Evolutionary conservation across 2,329 filamentous ascomycete genomes (phyloP).

Genomic region (Eurotiales sp.): DNA sequence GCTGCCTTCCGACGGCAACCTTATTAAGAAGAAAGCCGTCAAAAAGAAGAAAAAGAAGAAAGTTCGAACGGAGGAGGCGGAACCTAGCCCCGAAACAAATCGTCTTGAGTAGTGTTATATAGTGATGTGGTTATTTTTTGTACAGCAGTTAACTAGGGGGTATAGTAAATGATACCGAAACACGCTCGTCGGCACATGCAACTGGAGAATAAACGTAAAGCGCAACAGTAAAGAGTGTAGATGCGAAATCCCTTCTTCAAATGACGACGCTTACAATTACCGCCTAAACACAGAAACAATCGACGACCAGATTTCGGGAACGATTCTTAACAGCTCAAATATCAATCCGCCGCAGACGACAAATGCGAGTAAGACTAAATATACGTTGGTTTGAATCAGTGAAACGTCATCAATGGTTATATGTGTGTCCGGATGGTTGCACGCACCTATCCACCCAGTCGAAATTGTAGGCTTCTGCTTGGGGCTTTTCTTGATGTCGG

Average conservation of each 20-base stretch:
- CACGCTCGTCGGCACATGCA: background rate
- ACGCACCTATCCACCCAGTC: slow-evolving; percentile 59
- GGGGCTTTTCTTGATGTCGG: slow-evolving; percentile 43
- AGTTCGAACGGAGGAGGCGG: background rate
- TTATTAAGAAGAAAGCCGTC: slow-evolving; percentile 58
- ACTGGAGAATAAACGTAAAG: background rate
- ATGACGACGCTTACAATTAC: background rate
- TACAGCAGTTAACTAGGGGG: slow-evolving; percentile 8
- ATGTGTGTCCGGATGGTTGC: background rate
- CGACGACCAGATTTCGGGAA: slow-evolving; percentile 39
- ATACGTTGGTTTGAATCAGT: slow-evolving; percentile 15
- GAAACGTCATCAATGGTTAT: background rate
- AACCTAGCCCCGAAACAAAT: background rate
- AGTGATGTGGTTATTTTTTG: too few relatives aligned
- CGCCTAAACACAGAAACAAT: slow-evolving; percentile 24
- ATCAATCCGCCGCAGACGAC: slow-evolving; percentile 59
- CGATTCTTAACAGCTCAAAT: slow-evolving; percentile 52
- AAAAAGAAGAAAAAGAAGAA: slow-evolving; percentile 23
- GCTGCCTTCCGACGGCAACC: slow-evolving; percentile 42
- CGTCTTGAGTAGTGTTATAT: background rate
- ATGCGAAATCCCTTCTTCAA: background rate
- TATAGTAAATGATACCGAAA: background rate
- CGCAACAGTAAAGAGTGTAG: background rate
- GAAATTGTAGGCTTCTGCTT: slow-evolving; percentile 53
- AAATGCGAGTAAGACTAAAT: slow-evolving; percentile 57